Evolutionary conservation across 306 rosid species (phyloP).

Genomic region (Herpetospermum pedunculosum): DNA sequence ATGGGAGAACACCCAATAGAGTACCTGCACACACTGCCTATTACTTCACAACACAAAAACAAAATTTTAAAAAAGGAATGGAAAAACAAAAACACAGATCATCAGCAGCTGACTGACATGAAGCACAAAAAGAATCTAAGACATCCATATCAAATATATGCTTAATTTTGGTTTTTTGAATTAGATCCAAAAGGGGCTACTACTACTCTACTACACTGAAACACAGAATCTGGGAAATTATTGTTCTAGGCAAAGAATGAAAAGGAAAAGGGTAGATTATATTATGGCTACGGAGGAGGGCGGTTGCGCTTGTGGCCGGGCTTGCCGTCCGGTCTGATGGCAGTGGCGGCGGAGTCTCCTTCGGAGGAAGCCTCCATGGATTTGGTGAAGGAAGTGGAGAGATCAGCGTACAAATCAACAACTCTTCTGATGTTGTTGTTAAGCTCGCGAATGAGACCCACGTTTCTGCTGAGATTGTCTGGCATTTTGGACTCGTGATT

Average conservation of each 20-base stretch:
- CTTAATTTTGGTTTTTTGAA: constrained; percentile 9
- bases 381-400: constrained; percentile 72
- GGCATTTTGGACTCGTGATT: constrained; percentile 86
- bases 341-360: constrained; percentile 70
- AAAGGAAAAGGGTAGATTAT: neutral
- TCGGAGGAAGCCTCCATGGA: constrained; percentile 74
- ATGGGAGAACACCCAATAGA: constrained; percentile 29
- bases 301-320: constrained; percentile 58
- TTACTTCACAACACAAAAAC: no score
- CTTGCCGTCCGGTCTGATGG: constrained; percentile 52
- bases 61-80: no score
- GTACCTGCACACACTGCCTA: no score
- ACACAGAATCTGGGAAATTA: constrained; percentile 27
- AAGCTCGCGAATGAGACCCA: constrained; percentile 76
- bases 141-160: no score
- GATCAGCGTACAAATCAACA: constrained; percentile 80
- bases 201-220: constrained; percentile 25
- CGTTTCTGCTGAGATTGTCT: constrained; percentile 70
- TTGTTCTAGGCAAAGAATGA: constrained; percentile 18
- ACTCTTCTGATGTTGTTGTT: constrained; percentile 85
- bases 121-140: no score
- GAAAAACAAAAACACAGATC: no score
- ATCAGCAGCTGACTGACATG: no score
- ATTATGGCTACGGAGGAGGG: constrained; percentile 19
- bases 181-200: constrained; percentile 39